Evolutionary conservation across 495 filamentous ascomycete genomes (phyloP).

Genomic region (Cenococcum geophilum): DNA sequence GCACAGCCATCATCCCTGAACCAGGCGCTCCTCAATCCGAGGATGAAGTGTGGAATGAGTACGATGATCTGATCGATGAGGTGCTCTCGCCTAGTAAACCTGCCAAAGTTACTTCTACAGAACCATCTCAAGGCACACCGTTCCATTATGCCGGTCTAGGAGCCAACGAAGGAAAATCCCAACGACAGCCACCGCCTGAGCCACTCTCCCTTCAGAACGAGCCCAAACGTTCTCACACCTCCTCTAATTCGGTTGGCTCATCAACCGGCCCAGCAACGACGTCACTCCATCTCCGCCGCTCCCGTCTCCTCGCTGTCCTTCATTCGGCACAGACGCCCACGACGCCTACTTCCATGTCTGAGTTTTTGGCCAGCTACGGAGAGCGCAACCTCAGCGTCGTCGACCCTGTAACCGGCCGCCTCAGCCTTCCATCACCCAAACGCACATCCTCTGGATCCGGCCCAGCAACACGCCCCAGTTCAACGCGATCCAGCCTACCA

Average conservation of each 20-base stretch:
- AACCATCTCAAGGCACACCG: slow-evolving; percentile 43
- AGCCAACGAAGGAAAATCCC: slow-evolving; percentile 6
- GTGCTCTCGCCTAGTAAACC: slow-evolving; percentile 48
- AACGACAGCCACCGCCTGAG: slow-evolving; percentile 11
- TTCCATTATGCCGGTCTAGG: slow-evolving; percentile 33
- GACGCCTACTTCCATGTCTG: slow-evolving; percentile 49
- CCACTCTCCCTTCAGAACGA: slow-evolving; percentile 14
- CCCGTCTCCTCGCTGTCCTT: slow-evolving; percentile 29
- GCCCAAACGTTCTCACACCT: slow-evolving; percentile 10
- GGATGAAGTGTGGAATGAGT: slow-evolving; percentile 94
- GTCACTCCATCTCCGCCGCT: slow-evolving; percentile 28
- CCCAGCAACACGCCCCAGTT: slow-evolving; percentile 33
- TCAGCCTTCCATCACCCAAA: slow-evolving; percentile 39
- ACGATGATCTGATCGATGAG: slow-evolving; percentile 80
- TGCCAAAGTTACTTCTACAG: slow-evolving; percentile 2
- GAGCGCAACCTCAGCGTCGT: slow-evolving; percentile 42
- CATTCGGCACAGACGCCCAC: slow-evolving; percentile 39
- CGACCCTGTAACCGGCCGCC: slow-evolving; percentile 37
- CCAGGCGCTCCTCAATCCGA: slow-evolving; percentile 55
- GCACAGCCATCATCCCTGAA: slow-evolving; percentile 57
- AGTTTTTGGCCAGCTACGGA: slow-evolving; percentile 48
- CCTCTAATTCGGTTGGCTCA: slow-evolving; percentile 22
- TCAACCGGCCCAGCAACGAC: slow-evolving; percentile 15
- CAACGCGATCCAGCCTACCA: slow-evolving; percentile 31
- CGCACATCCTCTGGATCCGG: slow-evolving; percentile 46